Evolutionary conservation across 202 grass and related monocot species (phyloP).

Genomic region (Zoysia matrella): DNA sequence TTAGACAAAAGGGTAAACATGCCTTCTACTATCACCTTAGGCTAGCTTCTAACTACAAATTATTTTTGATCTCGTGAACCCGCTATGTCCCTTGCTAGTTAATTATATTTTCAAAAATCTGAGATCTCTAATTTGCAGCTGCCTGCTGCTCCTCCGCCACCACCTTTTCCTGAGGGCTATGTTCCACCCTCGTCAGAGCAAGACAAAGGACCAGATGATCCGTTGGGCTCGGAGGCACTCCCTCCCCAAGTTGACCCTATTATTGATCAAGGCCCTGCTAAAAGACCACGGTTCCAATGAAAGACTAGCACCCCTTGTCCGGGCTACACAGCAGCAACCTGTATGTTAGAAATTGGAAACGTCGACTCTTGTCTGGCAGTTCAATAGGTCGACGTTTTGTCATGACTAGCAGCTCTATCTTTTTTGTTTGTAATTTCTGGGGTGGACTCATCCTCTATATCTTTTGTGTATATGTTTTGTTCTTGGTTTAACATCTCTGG

Average conservation of each 20-base stretch:
- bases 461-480: too few relatives aligned
- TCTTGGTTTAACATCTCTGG: not conserved
- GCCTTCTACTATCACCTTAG: not conserved
- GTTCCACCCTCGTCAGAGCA: constrained; percentile 60
- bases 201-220: constrained; percentile 73
- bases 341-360: constrained; percentile 21
- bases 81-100: not conserved
- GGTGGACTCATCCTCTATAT: too few relatives aligned
- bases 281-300: constrained; percentile 79
- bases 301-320: constrained; percentile 21
- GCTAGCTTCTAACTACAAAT: not conserved
- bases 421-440: too few relatives aligned
- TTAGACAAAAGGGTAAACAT: constrained; percentile 7
- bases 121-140: constrained; percentile 56
- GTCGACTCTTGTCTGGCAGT: not conserved
- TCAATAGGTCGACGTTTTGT: too few relatives aligned
- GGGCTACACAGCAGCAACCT: not conserved
- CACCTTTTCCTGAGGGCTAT: constrained; percentile 93
- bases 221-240: constrained; percentile 55
- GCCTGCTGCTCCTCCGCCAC: constrained; percentile 78
- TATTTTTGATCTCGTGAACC: not conserved
- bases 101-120: constrained; percentile 5
- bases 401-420: too few relatives aligned
- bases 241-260: constrained; percentile 77
- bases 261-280: constrained; percentile 94